Percentiles rank a stretch among this genome's conserved stretches.
phyloP scores from a whole-genome alignment of 228 moss, liverwort and hornwort genomes.

The Sphagnum magellanicum region DNA sequence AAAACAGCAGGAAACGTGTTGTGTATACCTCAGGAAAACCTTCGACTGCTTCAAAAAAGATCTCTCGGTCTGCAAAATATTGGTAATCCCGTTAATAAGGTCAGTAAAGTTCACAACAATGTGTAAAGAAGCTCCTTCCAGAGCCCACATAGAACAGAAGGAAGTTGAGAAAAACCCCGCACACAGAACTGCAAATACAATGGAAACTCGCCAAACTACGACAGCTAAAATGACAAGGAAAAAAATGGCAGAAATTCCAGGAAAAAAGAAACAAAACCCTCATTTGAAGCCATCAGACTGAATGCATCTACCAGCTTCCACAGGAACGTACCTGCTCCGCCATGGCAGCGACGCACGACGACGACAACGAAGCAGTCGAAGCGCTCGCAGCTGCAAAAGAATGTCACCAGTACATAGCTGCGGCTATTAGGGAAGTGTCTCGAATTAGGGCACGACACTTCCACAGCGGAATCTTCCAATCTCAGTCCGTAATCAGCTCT shows the following conservation, averaged over 20 bases:
- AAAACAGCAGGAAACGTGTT: not conserved
- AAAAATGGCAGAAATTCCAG: not conserved
- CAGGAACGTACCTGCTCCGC: constrained; percentile 11
- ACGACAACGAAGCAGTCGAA: too few relatives aligned
- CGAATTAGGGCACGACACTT: too few relatives aligned
- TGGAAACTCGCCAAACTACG: not conserved
- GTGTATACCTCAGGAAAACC: constrained; percentile 38
- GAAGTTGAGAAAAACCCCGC: too few relatives aligned
- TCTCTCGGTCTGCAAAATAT: constrained; percentile 35
- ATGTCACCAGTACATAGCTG: too few relatives aligned
- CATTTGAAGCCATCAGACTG: too few relatives aligned
- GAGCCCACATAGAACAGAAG: not conserved
- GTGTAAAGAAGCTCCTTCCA: not conserved
- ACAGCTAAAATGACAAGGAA: not conserved
- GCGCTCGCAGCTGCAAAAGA: too few relatives aligned
- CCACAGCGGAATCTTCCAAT: too few relatives aligned
- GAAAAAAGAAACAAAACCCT: not conserved
- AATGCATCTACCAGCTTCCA: too few relatives aligned
- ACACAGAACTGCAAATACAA: too few relatives aligned
- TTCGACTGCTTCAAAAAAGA: constrained; percentile 52
- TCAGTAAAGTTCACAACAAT: not conserved
- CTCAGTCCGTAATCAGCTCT: too few relatives aligned
- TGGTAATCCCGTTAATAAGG: not conserved
- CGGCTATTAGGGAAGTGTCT: too few relatives aligned
- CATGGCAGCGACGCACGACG: constrained; percentile 3